These are phyloP conservation scores for Auricularia auricula-judae DNA, from an alignment of 768 basidiomycete species.

Conservation along the genomic window DNA sequence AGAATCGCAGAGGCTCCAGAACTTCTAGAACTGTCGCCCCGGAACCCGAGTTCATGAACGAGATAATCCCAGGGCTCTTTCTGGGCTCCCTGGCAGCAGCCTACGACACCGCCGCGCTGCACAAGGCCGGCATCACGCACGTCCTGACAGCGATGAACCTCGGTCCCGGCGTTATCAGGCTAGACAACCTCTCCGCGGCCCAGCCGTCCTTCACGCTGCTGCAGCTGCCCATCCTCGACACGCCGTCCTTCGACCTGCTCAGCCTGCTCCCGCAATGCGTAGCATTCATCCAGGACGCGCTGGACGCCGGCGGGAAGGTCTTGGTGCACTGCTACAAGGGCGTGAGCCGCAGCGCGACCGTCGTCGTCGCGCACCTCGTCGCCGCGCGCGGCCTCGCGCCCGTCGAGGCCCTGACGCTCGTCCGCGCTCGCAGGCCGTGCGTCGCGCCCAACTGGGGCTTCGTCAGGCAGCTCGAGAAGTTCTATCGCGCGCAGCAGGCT, in stretches of 20 bases:
- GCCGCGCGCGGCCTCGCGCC: slow-evolving; percentile 49
- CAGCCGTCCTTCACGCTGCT: slow-evolving; percentile 31
- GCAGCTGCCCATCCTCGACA: slow-evolving; percentile 56
- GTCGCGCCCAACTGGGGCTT: slow-evolving; percentile 71
- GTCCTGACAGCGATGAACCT: slow-evolving; percentile 58
- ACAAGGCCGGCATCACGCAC: slow-evolving; percentile 58
- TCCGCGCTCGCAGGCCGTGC: slow-evolving; percentile 44
- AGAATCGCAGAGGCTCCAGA: too few species aligned
- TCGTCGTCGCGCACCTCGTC: slow-evolving; percentile 64
- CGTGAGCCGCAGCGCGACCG: slow-evolving; percentile 56
- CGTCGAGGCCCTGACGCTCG: slow-evolving; percentile 45
- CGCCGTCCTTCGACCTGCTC: slow-evolving; percentile 64
- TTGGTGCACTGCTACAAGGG: slow-evolving; percentile 72
- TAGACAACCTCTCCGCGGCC: slow-evolving; percentile 25
- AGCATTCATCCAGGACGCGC: slow-evolving; percentile 48
- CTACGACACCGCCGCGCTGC: slow-evolving; percentile 45
- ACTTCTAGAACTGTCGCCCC: background rate
- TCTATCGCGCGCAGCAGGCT: slow-evolving; percentile 39
- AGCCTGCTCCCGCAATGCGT: slow-evolving; percentile 54
- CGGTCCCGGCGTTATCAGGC: slow-evolving; percentile 33
- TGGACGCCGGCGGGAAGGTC: slow-evolving; percentile 47
- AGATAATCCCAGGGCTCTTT: slow-evolving; percentile 59
- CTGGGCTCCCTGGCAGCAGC: slow-evolving; percentile 67
- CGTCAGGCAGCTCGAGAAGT: slow-evolving; percentile 61
- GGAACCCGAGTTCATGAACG: slow-evolving; percentile 11